These are phyloP conservation scores for Berberis thunbergii DNA, from an alignment of 164 flowering plant species.

Conservation along the genomic window DNA sequence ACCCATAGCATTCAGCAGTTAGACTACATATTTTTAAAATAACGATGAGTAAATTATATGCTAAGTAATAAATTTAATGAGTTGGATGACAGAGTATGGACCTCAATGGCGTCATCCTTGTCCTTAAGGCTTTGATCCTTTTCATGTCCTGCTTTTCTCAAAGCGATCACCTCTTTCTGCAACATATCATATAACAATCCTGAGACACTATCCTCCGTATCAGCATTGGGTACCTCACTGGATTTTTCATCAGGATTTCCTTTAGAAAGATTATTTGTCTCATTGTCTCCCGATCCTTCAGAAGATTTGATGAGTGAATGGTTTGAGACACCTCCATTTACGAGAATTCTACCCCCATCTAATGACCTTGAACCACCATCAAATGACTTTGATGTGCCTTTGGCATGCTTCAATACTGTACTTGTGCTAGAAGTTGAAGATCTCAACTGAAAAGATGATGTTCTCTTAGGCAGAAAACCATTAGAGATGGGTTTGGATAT, in stretches of 20 bases:
- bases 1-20: neutral
- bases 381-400: neutral
- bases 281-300: neutral
- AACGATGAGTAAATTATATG: neutral
- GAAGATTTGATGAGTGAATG: neutral
- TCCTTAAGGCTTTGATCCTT: slow-evolving; percentile 95
- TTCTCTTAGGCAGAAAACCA: neutral
- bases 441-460: neutral
- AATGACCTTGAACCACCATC: neutral
- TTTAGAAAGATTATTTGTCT: neutral
- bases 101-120: slow-evolving; percentile 98
- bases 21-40: neutral
- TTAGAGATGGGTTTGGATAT: neutral
- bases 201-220: slow-evolving; percentile 58
- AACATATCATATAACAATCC: slow-evolving; percentile 76
- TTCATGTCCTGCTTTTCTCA: slow-evolving; percentile 85
- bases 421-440: neutral
- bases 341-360: neutral
- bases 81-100: slow-evolving; percentile 7
- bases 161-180: slow-evolving; percentile 78
- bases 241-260: neutral
- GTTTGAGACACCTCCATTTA: neutral
- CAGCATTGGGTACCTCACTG: neutral
- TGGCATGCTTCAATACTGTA: neutral
- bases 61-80: neutral